A percentile compares a stretch with the other conserved stretches of the same genome.
phyloP scores from a whole-genome alignment of 805 yeast genomes.

The Starmerella apicola region DNA sequence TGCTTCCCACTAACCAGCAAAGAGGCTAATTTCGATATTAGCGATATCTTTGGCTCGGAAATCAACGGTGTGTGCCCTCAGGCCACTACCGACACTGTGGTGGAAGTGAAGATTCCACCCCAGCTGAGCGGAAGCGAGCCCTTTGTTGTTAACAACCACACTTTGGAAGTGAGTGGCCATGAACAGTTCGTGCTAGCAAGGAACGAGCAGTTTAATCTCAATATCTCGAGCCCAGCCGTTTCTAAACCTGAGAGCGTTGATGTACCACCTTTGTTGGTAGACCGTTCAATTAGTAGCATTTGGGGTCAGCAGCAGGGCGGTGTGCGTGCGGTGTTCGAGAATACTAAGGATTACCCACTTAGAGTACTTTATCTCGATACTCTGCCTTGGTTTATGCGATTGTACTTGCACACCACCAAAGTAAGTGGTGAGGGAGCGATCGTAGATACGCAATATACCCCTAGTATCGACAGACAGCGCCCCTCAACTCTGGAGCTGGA shows the following conservation, averaged over 20 bases:
- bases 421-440: slow-evolving; percentile 21
- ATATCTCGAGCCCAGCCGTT: slow-evolving; percentile 35
- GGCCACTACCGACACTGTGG: slow-evolving; percentile 27
- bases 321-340: slow-evolving; percentile 61
- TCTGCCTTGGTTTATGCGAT: slow-evolving; percentile 84
- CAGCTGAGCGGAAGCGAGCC: too few species aligned
- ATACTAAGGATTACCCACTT: slow-evolving; percentile 40
- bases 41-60: slow-evolving; percentile 55
- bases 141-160: slow-evolving; percentile 8
- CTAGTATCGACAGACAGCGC: slow-evolving; percentile 66
- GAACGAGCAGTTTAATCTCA: slow-evolving; percentile 6
- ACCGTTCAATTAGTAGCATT: slow-evolving; percentile 84
- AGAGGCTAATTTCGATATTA: slow-evolving; percentile 36
- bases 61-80: slow-evolving; percentile 54
- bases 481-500: slow-evolving; percentile 74
- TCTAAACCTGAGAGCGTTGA: slow-evolving; percentile 34
- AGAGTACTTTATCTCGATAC: slow-evolving; percentile 60
- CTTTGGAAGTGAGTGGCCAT: background rate
- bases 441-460: slow-evolving; percentile 37
- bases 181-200: background rate
- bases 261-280: slow-evolving; percentile 54
- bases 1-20: slow-evolving; percentile 51
- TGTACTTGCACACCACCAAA: slow-evolving; percentile 60
- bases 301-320: slow-evolving; percentile 89
- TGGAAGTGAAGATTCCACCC: slow-evolving; percentile 13